These are phyloP conservation scores for Phialophora macrospora DNA, from an alignment of 2,329 filamentous ascomycete genomes.

Conservation along the genomic window DNA sequence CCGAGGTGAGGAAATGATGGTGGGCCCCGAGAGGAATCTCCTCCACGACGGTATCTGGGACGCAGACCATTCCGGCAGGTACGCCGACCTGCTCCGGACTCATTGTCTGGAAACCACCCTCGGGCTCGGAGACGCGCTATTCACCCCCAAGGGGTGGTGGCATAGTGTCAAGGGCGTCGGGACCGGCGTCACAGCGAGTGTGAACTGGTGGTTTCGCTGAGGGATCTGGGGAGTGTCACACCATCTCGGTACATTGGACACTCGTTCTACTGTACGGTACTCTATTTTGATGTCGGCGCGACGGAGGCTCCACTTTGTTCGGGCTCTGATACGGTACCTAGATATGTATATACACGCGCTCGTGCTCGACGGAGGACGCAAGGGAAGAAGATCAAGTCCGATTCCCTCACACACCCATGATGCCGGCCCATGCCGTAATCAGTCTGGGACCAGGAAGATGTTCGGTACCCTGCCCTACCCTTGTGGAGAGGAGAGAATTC, in stretches of 20 bases:
- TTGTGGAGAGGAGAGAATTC: too few species aligned
- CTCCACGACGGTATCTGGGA: slow-evolving; percentile 76
- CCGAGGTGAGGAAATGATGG: slow-evolving; percentile 89
- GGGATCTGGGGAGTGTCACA: background rate
- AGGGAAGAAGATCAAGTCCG: too few species aligned
- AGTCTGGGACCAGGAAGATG: too few species aligned
- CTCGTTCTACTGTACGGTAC: too few species aligned
- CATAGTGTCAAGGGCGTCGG: slow-evolving; percentile 75
- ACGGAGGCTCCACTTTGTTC: too few species aligned
- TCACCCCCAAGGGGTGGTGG: slow-evolving; percentile 86
- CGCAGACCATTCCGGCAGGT: background rate
- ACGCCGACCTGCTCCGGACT: slow-evolving; percentile 38
- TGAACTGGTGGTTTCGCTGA: slow-evolving; percentile 83
- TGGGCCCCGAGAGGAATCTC: slow-evolving; percentile 69
- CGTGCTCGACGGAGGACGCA: too few species aligned
- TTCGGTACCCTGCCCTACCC: too few species aligned
- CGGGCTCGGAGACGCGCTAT: slow-evolving; percentile 70
- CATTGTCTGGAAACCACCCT: slow-evolving; percentile 61
- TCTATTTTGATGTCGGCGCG: too few species aligned
- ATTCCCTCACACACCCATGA: too few species aligned
- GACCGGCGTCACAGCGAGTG: slow-evolving; percentile 62
- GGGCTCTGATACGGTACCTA: too few species aligned
- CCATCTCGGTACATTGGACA: background rate
- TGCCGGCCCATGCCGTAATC: too few species aligned
- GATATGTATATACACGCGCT: too few species aligned